Evolutionary conservation across 768 basidiomycete species (phyloP), one percentile per base, ranked within the genome.

Genomic region (Saitozyma podzolica): DNA sequence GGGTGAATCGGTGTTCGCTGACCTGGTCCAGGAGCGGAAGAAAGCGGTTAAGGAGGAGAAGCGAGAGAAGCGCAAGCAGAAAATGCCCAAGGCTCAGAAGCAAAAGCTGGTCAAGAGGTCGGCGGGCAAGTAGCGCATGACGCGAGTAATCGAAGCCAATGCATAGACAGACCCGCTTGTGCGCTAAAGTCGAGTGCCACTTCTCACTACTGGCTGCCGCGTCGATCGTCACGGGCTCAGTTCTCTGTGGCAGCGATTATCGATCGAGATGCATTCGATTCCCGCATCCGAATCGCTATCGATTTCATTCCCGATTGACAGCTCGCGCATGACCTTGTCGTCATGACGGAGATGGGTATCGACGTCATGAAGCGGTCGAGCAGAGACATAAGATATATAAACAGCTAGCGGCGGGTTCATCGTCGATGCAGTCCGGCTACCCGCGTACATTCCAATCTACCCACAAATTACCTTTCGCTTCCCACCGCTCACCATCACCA

Each of bases 1-100:
- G n/a, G 9, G 29, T 43, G 48, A 52, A 51, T 16, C 11, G 4
- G 47, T 29, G 41, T 9, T 57, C 0, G 43, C 29, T 56, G 51
- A 48, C 29, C 16, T 11, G 20, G 14, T 11, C 45, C 69, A 95
- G 93, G 92, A 94, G 79, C 86, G 94, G 20, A 97, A 98, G 81
- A 91, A 91, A 76, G 87, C 87, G 5, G 86, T 84, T 37, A 97
- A 97, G 78, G 88, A 87, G 59, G 90, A 91, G 78, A 87, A 89
- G 45, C 84, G 88, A 72, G 93, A 96, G 82, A 89, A 85, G 78
- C 84, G 95, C 71, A 91, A 92, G 80, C 83, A 85, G 69, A 98
- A 98, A 82, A 92, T 97, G 84, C 90, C 94, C 51, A 98, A 98
- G 77, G 87, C 89, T 48, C 92, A 95, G 80, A 98, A 97, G 83